Evolutionary conservation across 768 basidiomycete species (phyloP).

Genomic region (Kwoniella dendrophila): DNA sequence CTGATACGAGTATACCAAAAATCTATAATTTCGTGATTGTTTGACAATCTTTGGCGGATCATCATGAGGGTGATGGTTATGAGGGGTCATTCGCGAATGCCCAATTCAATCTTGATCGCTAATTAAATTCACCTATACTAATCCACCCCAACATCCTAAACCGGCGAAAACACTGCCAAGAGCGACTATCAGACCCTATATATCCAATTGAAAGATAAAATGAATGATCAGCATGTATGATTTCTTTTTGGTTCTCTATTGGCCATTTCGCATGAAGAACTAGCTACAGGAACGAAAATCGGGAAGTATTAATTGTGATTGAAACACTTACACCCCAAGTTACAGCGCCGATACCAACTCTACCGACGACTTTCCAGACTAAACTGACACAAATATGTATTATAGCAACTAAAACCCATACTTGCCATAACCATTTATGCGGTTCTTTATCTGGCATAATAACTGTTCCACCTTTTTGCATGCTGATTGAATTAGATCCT

Average conservation of each 20-base stretch:
- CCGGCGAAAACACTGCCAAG: conserved; percentile 54
- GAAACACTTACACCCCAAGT: conserved; percentile 54
- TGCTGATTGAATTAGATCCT: no score
- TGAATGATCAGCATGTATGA: not conserved
- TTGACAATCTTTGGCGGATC: no score
- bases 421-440: conserved; percentile 44
- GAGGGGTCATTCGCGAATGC: no score
- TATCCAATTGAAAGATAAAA: not conserved
- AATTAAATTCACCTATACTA: no score
- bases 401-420: conserved; percentile 35
- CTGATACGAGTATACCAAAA: no score
- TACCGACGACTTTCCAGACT: conserved; percentile 50
- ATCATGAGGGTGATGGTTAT: no score
- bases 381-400: conserved; percentile 45
- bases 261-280: not conserved
- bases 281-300: not conserved
- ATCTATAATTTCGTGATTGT: no score
- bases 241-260: not conserved
- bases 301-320: not conserved
- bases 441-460: conserved; percentile 28
- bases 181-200: conserved; percentile 54
- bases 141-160: conserved; percentile 51
- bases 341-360: conserved; percentile 52
- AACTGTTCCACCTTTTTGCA: not conserved
- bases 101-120: no score